Conservation (phyloP, 805 yeast species). For the Scheffersomyces amazonensis region DNA sequence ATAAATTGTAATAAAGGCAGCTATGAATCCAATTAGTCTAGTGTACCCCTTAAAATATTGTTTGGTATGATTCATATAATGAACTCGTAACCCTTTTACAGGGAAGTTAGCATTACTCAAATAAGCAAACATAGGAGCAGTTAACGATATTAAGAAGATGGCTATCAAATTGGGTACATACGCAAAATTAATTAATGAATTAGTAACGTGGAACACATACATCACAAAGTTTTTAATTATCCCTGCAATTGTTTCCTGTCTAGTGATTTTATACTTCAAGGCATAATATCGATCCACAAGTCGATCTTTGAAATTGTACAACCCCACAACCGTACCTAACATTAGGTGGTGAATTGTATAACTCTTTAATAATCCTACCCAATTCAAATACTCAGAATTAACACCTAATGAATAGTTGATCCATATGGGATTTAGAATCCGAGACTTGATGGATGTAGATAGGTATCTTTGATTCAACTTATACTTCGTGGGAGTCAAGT, state of each 20-base stretch:
- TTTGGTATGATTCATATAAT: constrained; percentile 17
- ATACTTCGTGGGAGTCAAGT: constrained; percentile 36
- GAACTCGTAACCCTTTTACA: constrained; percentile 1
- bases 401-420: constrained; percentile 31
- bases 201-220: constrained; percentile 22
- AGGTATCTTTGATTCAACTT: constrained; percentile 35
- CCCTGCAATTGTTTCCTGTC: constrained; percentile 6
- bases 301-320: constrained; percentile 16
- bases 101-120: constrained; percentile 6
- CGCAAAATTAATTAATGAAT: constrained; percentile 30
- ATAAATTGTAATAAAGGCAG: constrained; percentile 27
- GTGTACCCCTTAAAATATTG: constrained; percentile 30
- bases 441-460: constrained; percentile 25
- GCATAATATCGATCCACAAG: constrained; percentile 22
- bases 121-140: constrained; percentile 26
- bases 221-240: constrained; percentile 14
- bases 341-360: constrained; percentile 24
- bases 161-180: constrained; percentile 35
- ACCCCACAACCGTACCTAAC: constrained; percentile 15
- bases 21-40: constrained; percentile 30
- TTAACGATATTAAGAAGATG: constrained; percentile 30
- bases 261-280: constrained; percentile 10
- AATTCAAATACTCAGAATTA: constrained; percentile 20
- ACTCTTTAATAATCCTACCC: constrained; percentile 23
- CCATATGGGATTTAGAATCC: constrained; percentile 41